Evolutionary conservation across 257 asterid genomes (phyloP).

Genomic region (Ilex aquifolium): DNA sequence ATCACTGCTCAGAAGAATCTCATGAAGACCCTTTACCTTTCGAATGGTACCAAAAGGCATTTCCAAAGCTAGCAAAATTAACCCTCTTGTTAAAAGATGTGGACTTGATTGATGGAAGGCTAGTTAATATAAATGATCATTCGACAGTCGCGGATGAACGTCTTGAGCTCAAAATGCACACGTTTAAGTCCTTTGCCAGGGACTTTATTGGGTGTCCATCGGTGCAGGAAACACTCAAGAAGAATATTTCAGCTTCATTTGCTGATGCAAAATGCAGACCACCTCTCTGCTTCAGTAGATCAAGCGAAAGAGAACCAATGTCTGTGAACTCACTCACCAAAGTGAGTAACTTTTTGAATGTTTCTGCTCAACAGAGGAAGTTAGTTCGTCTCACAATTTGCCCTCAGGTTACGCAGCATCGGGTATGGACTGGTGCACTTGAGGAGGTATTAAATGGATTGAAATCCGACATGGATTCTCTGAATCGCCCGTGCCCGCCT

Average conservation of each 20-base stretch:
- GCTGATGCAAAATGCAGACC: constrained; percentile 10
- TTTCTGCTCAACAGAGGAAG: constrained; percentile 78
- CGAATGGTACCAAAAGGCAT: constrained; percentile 68
- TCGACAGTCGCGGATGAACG: constrained; percentile 47
- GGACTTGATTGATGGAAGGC: constrained; percentile 68
- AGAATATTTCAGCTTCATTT: constrained; percentile 30
- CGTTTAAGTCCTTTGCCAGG: constrained; percentile 52
- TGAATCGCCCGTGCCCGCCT: constrained; percentile 13
- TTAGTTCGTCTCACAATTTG: constrained; percentile 58
- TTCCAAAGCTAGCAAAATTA: constrained; percentile 48
- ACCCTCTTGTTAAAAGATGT: constrained; percentile 44
- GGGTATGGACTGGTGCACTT: constrained; percentile 61
- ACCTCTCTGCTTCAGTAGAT: constrained; percentile 31
- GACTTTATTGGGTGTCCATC: constrained; percentile 50
- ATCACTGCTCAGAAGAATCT: constrained; percentile 29
- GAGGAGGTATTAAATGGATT: constrained; percentile 42
- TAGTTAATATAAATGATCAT: constrained; percentile 41
- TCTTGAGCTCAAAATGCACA: constrained; percentile 47
- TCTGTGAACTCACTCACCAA: constrained; percentile 47
- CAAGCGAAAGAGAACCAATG: constrained; percentile 44
- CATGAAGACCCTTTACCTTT: constrained; percentile 29
- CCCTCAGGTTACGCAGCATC: constrained; percentile 73
- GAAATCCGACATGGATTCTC: constrained; percentile 53
- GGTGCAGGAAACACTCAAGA: constrained; percentile 44
- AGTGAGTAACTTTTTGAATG: constrained; percentile 49